Conservation (phyloP, 1,284 basidiomycete species). For the Marasmius tenuissimus region DNA sequence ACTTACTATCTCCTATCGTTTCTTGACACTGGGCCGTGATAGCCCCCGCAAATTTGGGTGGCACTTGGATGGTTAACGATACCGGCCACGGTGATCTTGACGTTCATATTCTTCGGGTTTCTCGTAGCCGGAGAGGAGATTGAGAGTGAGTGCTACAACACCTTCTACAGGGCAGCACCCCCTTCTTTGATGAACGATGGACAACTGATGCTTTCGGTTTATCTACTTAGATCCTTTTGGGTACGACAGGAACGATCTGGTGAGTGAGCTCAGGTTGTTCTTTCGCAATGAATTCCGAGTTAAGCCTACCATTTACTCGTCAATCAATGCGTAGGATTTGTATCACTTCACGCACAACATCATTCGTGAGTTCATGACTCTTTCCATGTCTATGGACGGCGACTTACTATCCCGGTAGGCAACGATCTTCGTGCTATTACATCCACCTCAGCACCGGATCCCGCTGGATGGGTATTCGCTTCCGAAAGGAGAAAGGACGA, state of each 20-base stretch:
- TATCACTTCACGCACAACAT: constrained; percentile 68
- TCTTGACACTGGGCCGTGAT: not conserved
- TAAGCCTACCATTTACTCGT: not conserved
- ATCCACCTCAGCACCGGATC: constrained; percentile 55
- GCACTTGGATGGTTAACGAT: constrained; percentile 66
- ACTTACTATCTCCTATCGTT: no score
- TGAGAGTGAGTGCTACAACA: constrained; percentile 48
- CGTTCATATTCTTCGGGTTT: constrained; percentile 71
- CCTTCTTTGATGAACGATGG: constrained; percentile 36
- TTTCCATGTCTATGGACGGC: no score
- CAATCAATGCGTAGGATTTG: constrained; percentile 42
- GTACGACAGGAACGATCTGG: constrained; percentile 70
- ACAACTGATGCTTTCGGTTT: constrained; percentile 40
- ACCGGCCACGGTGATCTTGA: constrained; percentile 52
- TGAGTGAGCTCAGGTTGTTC: constrained; percentile 26
- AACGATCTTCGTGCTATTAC: constrained; percentile 60
- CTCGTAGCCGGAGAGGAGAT: constrained; percentile 71
- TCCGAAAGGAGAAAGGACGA: constrained; percentile 47
- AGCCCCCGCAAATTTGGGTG: constrained; percentile 72
- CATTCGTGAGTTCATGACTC: constrained; percentile 42
- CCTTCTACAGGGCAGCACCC: not conserved
- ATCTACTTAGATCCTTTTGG: constrained; percentile 27
- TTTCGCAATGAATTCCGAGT: no score
- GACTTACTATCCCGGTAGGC: constrained; percentile 25
- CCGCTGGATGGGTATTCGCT: constrained; percentile 57